These are phyloP conservation scores for Aureobasidium leucospermi DNA, from an alignment of 2,329 filamentous ascomycete species.

Conservation along the genomic window DNA sequence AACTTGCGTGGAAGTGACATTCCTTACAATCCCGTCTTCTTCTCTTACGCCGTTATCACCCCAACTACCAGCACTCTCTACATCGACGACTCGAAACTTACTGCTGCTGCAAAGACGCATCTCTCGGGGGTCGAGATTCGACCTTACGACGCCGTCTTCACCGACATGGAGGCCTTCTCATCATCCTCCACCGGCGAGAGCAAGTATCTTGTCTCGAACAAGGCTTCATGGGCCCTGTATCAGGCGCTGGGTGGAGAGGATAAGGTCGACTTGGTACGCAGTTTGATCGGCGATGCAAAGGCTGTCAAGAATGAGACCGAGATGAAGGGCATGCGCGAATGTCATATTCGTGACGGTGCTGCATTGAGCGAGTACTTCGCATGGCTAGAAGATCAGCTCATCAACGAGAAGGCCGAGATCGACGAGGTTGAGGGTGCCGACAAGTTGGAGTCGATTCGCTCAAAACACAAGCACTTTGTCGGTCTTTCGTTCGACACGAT, in stretches of 20 bases:
- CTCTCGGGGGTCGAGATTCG: slow-evolving; percentile 66
- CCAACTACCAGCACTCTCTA: slow-evolving; percentile 70
- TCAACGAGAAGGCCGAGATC: slow-evolving; percentile 62
- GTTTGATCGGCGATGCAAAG: slow-evolving; percentile 83
- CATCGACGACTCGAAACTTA: slow-evolving; percentile 72
- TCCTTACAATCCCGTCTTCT: slow-evolving; percentile 96
- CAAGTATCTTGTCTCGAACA: slow-evolving; percentile 82
- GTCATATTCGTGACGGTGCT: slow-evolving; percentile 87
- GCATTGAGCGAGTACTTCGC: slow-evolving; percentile 89
- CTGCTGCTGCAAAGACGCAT: slow-evolving; percentile 59
- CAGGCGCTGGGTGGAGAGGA: slow-evolving; percentile 78
- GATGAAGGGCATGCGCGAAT: slow-evolving; percentile 84
- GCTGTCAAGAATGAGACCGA: slow-evolving; percentile 90
- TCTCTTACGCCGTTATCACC: slow-evolving; percentile 88
- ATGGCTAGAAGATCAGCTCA: slow-evolving; percentile 86
- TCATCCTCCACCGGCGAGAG: slow-evolving; percentile 26
- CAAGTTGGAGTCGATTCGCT: slow-evolving; percentile 72
- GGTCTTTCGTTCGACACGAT: slow-evolving; percentile 94
- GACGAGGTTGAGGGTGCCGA: slow-evolving; percentile 91
- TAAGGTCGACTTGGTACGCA: slow-evolving; percentile 77
- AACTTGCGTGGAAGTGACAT: slow-evolving; percentile 94
- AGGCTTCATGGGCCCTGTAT: slow-evolving; percentile 87
- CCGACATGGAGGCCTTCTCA: slow-evolving; percentile 63
- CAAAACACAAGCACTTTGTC: slow-evolving; percentile 66
- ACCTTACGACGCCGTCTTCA: slow-evolving; percentile 76